Evolutionary conservation across 2,329 filamentous ascomycete species (phyloP), one percentile per base, ranked within the genome.

Genomic region (Kalmusia sp.): DNA sequence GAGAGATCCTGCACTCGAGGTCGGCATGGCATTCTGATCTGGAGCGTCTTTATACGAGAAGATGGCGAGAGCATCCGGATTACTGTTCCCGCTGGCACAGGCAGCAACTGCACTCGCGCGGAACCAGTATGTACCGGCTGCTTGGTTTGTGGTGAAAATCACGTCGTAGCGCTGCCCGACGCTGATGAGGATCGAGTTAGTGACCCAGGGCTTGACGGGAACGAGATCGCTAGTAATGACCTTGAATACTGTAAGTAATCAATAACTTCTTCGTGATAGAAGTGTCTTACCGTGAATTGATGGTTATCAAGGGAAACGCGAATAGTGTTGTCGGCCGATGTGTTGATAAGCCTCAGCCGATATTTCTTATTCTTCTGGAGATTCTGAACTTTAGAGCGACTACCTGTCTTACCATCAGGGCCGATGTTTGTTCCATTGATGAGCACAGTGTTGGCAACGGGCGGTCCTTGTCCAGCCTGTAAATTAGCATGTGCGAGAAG

Each of bases 271-370:
- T 6, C n/a, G n/a, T n/a, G n/a, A n/a, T 22, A 24, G 6, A 39
- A 11, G 12, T 25, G 33, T 1, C 27, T 49, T 30, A 79, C 72
- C n/a, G 65, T 64, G 50, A 79, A 66, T 1, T 59, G 61, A 46
- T 79, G 76, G 37, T 67, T 64, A 51, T 79, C 76, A 9, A 68
- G 55, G 9, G 63, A 65, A 24, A 68, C 63, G 8, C 56, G 54
- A 19, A 69, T 56, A 15, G 50, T 61, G 30, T 65, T 66, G 49
- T 69, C 65, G 1, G 57, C 59, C 35, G 58, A 59, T 4, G 79
- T 62, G 68, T 87, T 87, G 67, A 87, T 78, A 47, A 87, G 75
- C 1, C 84, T 79, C 4, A 83, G 75, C 6, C 82, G 81, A 64
- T 87, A 82, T 8, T 72, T 79, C 69, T 77, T 80, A 48, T 80